Percentiles rank a stretch among this genome's conserved stretches.
Conservation (phyloP, 768 basidiomycete species). For the Kwoniella dendrophila region DNA sequence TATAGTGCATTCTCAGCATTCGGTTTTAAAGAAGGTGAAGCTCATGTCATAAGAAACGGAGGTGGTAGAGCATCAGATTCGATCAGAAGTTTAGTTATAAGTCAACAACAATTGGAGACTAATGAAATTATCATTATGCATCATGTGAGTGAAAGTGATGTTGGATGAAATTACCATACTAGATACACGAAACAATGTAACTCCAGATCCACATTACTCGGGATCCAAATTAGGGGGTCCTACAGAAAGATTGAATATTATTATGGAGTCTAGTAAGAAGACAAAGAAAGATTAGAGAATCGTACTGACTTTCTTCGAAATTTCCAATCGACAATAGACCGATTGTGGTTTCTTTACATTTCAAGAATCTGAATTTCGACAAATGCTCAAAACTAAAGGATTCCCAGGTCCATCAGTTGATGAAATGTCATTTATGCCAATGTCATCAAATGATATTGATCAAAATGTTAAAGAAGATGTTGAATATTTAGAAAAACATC, state of each 20-base stretch:
- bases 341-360: conserved; percentile 19
- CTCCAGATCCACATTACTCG: neutral
- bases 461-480: conserved; percentile 12
- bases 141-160: conserved; percentile 3
- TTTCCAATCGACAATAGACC: neutral
- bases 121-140: conserved; percentile 16
- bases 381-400: neutral
- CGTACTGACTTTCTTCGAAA: neutral
- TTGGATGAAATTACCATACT: neutral
- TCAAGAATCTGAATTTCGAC: conserved; percentile 4
- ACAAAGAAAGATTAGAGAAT: neutral
- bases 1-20: conserved; percentile 16
- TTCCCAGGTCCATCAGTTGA: conserved; percentile 8
- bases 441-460: conserved; percentile 16
- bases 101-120: conserved; percentile 16
- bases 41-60: conserved; percentile 12
- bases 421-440: conserved; percentile 13
- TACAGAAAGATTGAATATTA: too few relatives aligned
- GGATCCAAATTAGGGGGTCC: too few relatives aligned
- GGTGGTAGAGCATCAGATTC: conserved; percentile 12
- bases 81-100: conserved; percentile 14
- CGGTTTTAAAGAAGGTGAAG: conserved; percentile 16
- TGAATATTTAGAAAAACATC: conserved; percentile 7
- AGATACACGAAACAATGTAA: neutral
- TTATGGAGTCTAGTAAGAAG: neutral